Base-by-base conservation (phyloP, 495 filamentous ascomycete genomes). In the Podospora pseudocomata region DNA sequence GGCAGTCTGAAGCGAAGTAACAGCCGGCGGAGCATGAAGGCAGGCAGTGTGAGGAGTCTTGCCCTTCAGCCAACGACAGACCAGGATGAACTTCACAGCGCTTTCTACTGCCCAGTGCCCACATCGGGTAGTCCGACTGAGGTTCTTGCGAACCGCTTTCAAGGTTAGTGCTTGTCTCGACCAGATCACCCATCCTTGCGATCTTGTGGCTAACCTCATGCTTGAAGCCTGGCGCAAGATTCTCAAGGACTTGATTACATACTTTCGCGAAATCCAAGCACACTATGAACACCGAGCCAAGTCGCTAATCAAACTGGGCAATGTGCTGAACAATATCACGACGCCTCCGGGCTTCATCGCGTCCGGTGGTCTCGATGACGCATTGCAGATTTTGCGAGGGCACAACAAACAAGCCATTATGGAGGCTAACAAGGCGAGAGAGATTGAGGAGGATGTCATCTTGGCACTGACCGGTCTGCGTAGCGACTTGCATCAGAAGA, bases 361-460 rank as follows among this genome's bases (percentile, higher is more conserved):
- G 44, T 87, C 90, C 7, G 91, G 91, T 49, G 95, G 96, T 28
- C 83, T 99, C 39, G 88, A 92, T 66, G 94, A 97, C 76, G 92
- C 93, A 56, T 88, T 89, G 54, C 87, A 92, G 62, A 89, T 96
- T 53, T 81, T 99, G 11, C 84, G 91, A 23, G 86, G 87, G 67
- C 94, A 92, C 76, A 92, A 97, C 80, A 94, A 90, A 70, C 88
- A 90, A 67, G 85, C 90, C n/a, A 86, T 95, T 56, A 73, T 79
- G 5, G 94, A 96, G 76, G 87, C 91, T n/a, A 92, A 89, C 77
- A 97, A 97, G 79, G 92, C 93, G 4, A 88, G 87, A 28, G 92
- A 96, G 70, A 93, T 97, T 67, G 92, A 97, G 78, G 88, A 87
- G 65, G 93, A 97, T 71, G 92, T 99, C 44, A 92, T 98, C 68